Evolutionary conservation across 1,284 basidiomycete species (phyloP), one percentile per base, ranked within the genome.

Genomic region (Cryptococcus neoformans): DNA sequence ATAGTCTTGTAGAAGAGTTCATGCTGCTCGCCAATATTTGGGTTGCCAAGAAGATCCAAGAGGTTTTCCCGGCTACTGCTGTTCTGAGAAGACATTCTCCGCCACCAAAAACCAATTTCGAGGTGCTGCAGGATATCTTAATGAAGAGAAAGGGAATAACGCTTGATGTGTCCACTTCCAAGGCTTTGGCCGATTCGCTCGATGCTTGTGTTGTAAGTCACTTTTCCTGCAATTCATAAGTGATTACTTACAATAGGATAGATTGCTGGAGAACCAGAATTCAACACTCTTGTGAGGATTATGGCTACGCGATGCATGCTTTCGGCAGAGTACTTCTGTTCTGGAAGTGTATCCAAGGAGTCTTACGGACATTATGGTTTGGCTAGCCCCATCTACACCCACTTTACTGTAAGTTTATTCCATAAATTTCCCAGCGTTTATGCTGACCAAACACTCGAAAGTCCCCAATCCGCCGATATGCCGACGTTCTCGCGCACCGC

Each of bases 271-370:
- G 84, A 91, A 67, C 89, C 91, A 0, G 87, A 91, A 3, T 98
- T 99, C 82, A 99, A 99, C 73, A 99, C 93, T 0, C 84, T 99
- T 11, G 94, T 99, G 48, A 87, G 96, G 46, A 98, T 99, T 77
- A 98, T 99, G 93, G 94, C 96, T 1, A 99, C 96, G 1, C 83
- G 96, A 16, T 99, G 96, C 75, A 98, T 99, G 96, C 82, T 98
- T 16, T 88, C 93, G 0, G 96, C 96, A 35, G 96, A 99, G 76
- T 99, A 99, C 77, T 98, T 99, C 79, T 93, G 91, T 72, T 89
- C 93, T 0, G 96, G 96, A 8, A 92, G 89, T 65, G 92, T 98
- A 4, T 86, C 88, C 0, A 85, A 88, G 57, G 93, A 97, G 67
- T 88, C 91, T 0, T 99, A 97, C 73, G 88, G 89, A 1, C 96